Base-by-base conservation (phyloP, 148 eudicot genomes). In the Rhododendron henanense region DNA sequence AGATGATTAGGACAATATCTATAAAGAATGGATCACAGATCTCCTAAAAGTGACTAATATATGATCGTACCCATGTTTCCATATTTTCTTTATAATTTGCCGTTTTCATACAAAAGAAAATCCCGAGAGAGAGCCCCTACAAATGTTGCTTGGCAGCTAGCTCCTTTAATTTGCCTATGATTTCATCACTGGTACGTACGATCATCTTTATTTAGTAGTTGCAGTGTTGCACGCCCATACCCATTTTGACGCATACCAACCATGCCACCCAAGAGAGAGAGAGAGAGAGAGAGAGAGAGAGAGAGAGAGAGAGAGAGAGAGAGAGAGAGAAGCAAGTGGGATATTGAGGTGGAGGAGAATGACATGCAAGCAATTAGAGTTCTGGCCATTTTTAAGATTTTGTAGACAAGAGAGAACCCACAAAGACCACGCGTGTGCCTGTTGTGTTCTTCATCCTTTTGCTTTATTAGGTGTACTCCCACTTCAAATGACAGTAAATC, bases 391-490 rank as follows among this genome's bases (percentile, higher is more conserved):
- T 28, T 71, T 47, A 47, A 73, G 45, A 84, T 71, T 41, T 48
- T 71, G 85, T 10, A 71, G 85, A 84, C 85, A 84, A 73, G 61
- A 47, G 81, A 78, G 79, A 84, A 73, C 85, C 85, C 85, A 84
- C 85, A 83, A 73, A 84, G 57, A 84, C 85, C 85, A 84, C 85
- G 85, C 81, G 81, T 78, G 81, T 78, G 81, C 53, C 80, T 44
- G 1, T 8, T 10, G 4, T 44, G 39, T 39, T 41, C 9, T 8
- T 41, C 21, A 15, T 35, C 19, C 45, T 39, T 77, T 41, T 44
- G 13, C 50, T 77, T 77, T 44, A 8, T 41, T 47, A 78, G 51
- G 23, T 45, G 53, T 78, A 78, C 6, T 78, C 31, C 53, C 33
- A 78, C 53, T 41, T 76, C 44, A 76, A 39, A 19, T 39, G 79